Evolutionary conservation across 164 flowering plant species (phyloP), one percentile per base, ranked within the genome.

Genomic region (Piper betle): DNA sequence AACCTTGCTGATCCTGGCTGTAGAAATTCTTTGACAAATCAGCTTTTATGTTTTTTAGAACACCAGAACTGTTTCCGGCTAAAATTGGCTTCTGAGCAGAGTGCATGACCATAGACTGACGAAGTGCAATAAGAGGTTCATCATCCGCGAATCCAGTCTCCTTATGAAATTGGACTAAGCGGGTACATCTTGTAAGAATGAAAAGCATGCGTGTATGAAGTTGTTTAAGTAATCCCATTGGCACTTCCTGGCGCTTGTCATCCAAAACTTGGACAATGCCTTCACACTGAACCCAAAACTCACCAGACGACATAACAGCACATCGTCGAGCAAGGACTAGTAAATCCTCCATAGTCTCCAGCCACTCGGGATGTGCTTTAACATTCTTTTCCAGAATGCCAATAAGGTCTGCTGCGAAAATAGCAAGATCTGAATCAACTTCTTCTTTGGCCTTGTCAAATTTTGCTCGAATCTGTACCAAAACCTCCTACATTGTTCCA

Each of bases 221-320:
- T 80, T 91, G 87, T 81, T 94, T 94, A 65, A 91, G 76, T 67
- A 67, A 80, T 64, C 99, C 97, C 76, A 85, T 84, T 5, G 96
- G 90, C 55, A 88, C 85, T 65, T 94, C 99, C 71, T 94, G 99
- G 37, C 99, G 96, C 61, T 83, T 79, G 73, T 94, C 99, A 78
- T 94, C 99, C 72, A 94, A 74, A 46, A 91, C 97, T 73, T 94
- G 99, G 73, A 94, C 99, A 65, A 94, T 94, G 66, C 97, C 82
- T 77, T 94, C 99, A 79, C 99, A 94, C 70, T 91, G 97, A 71
- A 94, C 90, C 99, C 99, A 94, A 78, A 94, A 91, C 71, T 94
- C 96, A 53, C 93, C 88, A 58, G 97, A 79, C 38, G 99, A 75
- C 71, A 86, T 79, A 84, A 94, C 75, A 37, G 96, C 96, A 83